A percentile compares a stretch with the other conserved stretches of the same genome.
These are phyloP conservation scores for Sistotremastrum suecicum DNA, from an alignment of 768 basidiomycete species.

Conservation along the genomic window DNA sequence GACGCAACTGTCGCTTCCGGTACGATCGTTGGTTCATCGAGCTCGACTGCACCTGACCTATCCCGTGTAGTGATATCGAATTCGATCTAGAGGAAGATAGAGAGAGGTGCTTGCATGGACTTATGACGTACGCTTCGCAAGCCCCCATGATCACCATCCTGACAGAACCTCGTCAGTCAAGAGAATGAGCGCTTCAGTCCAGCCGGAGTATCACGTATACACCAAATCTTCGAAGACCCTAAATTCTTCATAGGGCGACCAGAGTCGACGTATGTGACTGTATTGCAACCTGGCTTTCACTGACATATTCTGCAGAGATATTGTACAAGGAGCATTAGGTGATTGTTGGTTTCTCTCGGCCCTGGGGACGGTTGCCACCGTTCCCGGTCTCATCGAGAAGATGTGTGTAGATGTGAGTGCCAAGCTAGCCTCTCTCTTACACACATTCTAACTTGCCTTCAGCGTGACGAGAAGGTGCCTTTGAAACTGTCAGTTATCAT, in stretches of 20 bases:
- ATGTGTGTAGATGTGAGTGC: constrained; percentile 33
- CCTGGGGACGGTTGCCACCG: constrained; percentile 32
- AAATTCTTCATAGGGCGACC: constrained; percentile 32
- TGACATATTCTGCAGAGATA: neutral
- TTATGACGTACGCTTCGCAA: constrained; percentile 12
- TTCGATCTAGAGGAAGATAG: constrained; percentile 36
- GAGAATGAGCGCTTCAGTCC: constrained; percentile 12
- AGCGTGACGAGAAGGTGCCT: constrained; percentile 27
- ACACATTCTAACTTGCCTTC: neutral
- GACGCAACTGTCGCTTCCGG: constrained; percentile 38
- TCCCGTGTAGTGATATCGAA: constrained; percentile 33
- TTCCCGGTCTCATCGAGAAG: constrained; percentile 31
- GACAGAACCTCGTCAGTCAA: neutral
- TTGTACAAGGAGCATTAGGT: constrained; percentile 17
- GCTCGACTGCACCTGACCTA: neutral
- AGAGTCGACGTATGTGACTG: constrained; percentile 26
- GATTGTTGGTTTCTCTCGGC: constrained; percentile 44
- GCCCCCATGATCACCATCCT: neutral
- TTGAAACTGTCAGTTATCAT: neutral
- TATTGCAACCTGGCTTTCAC: neutral
- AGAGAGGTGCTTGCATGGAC: constrained; percentile 25
- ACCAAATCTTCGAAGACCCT: constrained; percentile 37
- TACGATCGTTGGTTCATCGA: constrained; percentile 12
- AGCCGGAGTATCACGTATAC: constrained; percentile 31
- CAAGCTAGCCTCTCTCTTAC: neutral